phyloP scores from a whole-genome alignment of 2,329 filamentous ascomycete species.

The Dactylonectria estremocensis region DNA sequence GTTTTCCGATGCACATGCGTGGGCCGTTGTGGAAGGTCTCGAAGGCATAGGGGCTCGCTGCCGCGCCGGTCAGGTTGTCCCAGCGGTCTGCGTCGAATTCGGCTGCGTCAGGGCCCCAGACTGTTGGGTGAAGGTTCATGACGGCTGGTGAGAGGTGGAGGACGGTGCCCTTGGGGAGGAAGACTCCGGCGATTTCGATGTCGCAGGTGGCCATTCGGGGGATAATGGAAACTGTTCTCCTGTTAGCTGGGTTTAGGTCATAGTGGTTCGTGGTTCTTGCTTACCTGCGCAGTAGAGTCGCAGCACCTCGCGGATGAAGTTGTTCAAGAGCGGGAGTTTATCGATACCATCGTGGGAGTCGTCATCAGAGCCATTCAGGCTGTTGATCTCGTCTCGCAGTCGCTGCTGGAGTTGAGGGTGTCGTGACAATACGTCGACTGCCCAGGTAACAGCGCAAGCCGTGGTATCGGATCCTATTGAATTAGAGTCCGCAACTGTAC shows the following conservation, averaged over 20 bases:
- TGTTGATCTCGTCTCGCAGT: constrained; percentile 56
- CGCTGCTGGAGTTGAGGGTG: constrained; percentile 55
- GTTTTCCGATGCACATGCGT: constrained; percentile 57
- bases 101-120: constrained; percentile 57
- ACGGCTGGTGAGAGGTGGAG: constrained; percentile 56
- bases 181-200: constrained; percentile 53
- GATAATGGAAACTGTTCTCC: constrained; percentile 49
- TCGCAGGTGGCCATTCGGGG: constrained; percentile 54
- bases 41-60: constrained; percentile 51
- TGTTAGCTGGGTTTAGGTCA: constrained; percentile 11
- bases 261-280: not conserved
- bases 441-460: constrained; percentile 60
- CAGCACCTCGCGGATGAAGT: constrained; percentile 61
- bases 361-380: constrained; percentile 28
- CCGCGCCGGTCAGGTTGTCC: constrained; percentile 46
- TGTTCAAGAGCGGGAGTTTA: constrained; percentile 56
- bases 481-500: not conserved
- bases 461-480: constrained; percentile 60
- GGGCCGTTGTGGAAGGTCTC: constrained; percentile 56
- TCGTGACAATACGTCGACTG: constrained; percentile 56
- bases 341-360: constrained; percentile 46
- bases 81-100: constrained; percentile 58
- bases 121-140: constrained; percentile 52
- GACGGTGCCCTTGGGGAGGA: constrained; percentile 57
- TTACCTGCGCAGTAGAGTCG: constrained; percentile 58